These are phyloP conservation scores for Datisca glomerata DNA, from an alignment of 306 rosid genomes.

Conservation along the genomic window DNA sequence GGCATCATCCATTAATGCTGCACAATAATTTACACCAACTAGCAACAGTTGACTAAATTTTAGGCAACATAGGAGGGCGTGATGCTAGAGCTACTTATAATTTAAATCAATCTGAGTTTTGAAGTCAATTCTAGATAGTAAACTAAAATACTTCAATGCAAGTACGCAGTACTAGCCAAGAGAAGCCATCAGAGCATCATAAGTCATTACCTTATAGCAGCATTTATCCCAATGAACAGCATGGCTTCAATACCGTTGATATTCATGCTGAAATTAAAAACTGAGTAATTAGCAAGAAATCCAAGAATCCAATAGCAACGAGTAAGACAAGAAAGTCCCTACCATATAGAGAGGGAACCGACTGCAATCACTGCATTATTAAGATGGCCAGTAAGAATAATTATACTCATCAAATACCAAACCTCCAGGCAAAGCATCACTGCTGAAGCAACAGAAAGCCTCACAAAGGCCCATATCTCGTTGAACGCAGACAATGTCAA, in stretches of 20 bases:
- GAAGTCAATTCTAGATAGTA: too few species aligned
- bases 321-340: constrained; percentile 1
- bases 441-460: constrained; percentile 53
- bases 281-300: neutral
- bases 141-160: too few species aligned
- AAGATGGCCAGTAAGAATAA: constrained; percentile 22
- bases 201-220: constrained; percentile 8
- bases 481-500: constrained; percentile 37
- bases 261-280: constrained; percentile 8
- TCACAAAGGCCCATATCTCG: constrained; percentile 47
- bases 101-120: too few species aligned
- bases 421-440: constrained; percentile 53
- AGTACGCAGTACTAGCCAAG: too few species aligned
- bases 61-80: too few species aligned
- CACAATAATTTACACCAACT: too few species aligned
- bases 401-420: constrained; percentile 16
- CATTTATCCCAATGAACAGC: constrained; percentile 8
- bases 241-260: constrained; percentile 5
- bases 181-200: too few species aligned
- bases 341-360: constrained; percentile 37
- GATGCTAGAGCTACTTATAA: too few species aligned
- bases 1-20: too few species aligned
- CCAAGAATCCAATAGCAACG: neutral
- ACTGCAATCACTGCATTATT: constrained; percentile 28
- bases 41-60: too few species aligned